Evolutionary conservation across 495 filamentous ascomycete species (phyloP), one percentile per base, ranked within the genome.

Genomic region (Aspergillus ostianus): DNA sequence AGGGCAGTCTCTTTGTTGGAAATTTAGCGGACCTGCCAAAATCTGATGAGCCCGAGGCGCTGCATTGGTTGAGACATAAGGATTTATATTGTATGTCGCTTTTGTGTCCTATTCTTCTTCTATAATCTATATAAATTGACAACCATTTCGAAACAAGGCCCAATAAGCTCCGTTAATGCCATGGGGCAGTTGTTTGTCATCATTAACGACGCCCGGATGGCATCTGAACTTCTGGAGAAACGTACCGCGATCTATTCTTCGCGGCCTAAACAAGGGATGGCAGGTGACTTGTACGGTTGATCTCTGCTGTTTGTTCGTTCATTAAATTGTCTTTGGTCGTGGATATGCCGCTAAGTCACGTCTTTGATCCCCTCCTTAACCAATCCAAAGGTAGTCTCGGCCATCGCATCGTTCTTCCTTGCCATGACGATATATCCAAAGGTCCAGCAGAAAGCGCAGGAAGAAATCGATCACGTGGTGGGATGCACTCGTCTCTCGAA

Each of bases 401-500:
- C 62, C 2, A 59, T 81, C 23, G 44, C 58, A 47, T 61, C 67
- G 27, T 80, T 84, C 58, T 73, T 81, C 65, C 63, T 80, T 0
- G 80, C 78, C 8, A 80, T 83, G 75, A 69, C 64, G 0, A 29
- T 81, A 4, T 80, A 71, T 62, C 82, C 83, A 0, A 71, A 80
- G 0, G 80, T 79, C 0, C 81, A 83, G 53, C 62, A 66, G 18
- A 81, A 78, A 26, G 84, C 84, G 4, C 84, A 84, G 60, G 80
- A 74, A 8, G 85, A 89, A 63, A 69, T 90, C 46, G 84, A 87
- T 63, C 60, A 66, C 13, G 77, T 85, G 3, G 63, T 84, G 10
- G 81, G 82, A 0, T 55, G 21, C 12, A 26, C 44, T 9, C 53
- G 59, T 13, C 64, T 77, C 7, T 70, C 72, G 1, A 56, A 55